Evolutionary conservation across 805 yeast species (phyloP).

Genomic region (Wickerhamomyces chambardii): DNA sequence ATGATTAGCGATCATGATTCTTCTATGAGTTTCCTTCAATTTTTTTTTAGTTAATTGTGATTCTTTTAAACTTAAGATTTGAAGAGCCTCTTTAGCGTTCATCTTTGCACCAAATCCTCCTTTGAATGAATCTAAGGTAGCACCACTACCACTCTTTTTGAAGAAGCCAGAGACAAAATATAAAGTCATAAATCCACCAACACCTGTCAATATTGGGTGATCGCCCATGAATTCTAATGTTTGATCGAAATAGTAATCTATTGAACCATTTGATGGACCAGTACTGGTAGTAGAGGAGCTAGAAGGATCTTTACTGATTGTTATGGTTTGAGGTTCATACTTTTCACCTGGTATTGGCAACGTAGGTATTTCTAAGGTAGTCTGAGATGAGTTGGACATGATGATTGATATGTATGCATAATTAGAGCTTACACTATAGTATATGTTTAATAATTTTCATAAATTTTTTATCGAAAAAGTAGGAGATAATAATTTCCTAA

Average conservation of each 20-base stretch:
- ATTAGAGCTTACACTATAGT: not conserved
- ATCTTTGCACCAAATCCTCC: constrained; percentile 93
- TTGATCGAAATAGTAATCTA: constrained; percentile 60
- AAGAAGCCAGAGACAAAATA: constrained; percentile 61
- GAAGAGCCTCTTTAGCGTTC: constrained; percentile 83
- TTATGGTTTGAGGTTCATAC: constrained; percentile 15
- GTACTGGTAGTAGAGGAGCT: constrained; percentile 10
- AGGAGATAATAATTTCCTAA: too few relatives aligned
- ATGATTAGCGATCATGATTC: constrained; percentile 81
- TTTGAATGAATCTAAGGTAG: constrained; percentile 44
- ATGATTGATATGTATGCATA: not conserved
- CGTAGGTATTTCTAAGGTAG: constrained; percentile 41
- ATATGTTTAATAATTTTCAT: not conserved
- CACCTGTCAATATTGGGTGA: constrained; percentile 69
- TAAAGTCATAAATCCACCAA: constrained; percentile 58
- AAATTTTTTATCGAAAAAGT: too few relatives aligned
- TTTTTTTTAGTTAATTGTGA: constrained; percentile 50
- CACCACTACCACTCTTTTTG: constrained; percentile 30
- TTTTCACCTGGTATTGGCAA: constrained; percentile 48
- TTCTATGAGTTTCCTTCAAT: constrained; percentile 73
- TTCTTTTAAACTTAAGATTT: constrained; percentile 70
- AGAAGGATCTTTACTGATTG: too few relatives aligned
- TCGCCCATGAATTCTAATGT: constrained; percentile 51
- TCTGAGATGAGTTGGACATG: constrained; percentile 10
- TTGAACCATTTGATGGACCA: constrained; percentile 18